Evolutionary conservation across 306 rosid species (phyloP).

Genomic region (Malus fusca): DNA sequence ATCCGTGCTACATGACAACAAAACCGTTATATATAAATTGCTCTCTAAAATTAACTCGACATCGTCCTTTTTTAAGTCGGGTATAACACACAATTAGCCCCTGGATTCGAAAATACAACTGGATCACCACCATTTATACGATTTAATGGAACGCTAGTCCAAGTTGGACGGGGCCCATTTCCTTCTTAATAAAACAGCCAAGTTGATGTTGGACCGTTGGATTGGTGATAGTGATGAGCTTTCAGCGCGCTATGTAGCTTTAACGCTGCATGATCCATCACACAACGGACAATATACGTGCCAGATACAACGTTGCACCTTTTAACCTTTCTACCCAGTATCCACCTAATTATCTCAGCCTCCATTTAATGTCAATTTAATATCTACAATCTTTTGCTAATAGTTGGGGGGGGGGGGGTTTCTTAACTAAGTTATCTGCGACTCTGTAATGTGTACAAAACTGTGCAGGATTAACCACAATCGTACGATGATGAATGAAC

Average conservation of each 20-base stretch:
- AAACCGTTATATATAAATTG: no score
- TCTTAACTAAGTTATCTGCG: no score
- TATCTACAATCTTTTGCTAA: not conserved
- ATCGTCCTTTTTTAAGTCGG: no score
- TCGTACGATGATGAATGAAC: no score
- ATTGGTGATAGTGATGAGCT: not conserved
- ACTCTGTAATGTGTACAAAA: no score
- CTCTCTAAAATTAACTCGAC: no score
- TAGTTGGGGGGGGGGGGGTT: no score
- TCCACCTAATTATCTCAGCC: not conserved
- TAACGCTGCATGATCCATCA: not conserved
- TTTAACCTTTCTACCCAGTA: not conserved
- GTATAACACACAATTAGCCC: no score
- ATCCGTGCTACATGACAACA: no score
- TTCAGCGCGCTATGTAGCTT: no score
- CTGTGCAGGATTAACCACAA: no score
- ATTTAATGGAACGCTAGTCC: not conserved
- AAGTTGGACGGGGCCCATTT: not conserved
- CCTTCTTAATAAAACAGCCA: not conserved
- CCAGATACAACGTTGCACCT: not conserved
- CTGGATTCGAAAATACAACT: not conserved
- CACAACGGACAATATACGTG: constrained; percentile 1
- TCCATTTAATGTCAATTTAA: not conserved
- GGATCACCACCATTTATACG: not conserved
- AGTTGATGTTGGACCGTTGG: not conserved